Evolutionary conservation across 75 land plant species (phyloP).

Genomic region (Pinus tabuliformis): DNA sequence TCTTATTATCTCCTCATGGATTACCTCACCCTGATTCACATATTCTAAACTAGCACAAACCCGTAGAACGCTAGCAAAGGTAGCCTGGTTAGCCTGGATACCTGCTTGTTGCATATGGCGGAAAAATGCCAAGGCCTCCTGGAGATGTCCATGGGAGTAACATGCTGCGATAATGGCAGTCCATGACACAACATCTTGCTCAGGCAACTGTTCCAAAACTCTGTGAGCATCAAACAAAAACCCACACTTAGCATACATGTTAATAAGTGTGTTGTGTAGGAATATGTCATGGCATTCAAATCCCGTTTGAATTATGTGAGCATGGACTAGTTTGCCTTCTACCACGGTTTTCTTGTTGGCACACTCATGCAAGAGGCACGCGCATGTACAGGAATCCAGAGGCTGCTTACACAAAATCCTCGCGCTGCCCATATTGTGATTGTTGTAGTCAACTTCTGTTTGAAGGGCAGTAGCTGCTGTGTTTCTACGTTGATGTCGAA

Average conservation of each 20-base stretch:
- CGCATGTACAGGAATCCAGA: too few relatives aligned
- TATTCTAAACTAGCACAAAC: neutral
- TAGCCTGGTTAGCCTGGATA: neutral
- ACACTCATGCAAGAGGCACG: too few relatives aligned
- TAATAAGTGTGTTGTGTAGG: constrained; percentile 1
- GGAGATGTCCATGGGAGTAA: neutral
- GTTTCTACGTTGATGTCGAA: too few relatives aligned
- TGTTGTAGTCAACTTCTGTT: too few relatives aligned
- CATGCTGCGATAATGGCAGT: constrained; percentile 20
- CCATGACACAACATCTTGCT: constrained; percentile 16
- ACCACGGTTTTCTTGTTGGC: too few relatives aligned
- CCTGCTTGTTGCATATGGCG: constrained; percentile 6
- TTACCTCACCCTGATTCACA: neutral
- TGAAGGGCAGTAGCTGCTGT: too few relatives aligned
- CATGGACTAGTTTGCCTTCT: neutral
- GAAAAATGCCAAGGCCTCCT: constrained; percentile 14
- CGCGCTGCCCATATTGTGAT: too few relatives aligned
- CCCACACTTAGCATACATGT: constrained; percentile 22
- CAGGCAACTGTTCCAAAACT: constrained; percentile 11
- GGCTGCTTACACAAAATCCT: too few relatives aligned
- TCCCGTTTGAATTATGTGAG: too few relatives aligned
- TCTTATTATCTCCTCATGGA: neutral
- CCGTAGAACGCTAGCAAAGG: neutral
- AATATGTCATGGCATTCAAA: too few relatives aligned
- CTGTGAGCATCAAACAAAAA: constrained; percentile 12